Conservation (phyloP, 345 rosid genomes). For the Aethionema arabicum region DNA sequence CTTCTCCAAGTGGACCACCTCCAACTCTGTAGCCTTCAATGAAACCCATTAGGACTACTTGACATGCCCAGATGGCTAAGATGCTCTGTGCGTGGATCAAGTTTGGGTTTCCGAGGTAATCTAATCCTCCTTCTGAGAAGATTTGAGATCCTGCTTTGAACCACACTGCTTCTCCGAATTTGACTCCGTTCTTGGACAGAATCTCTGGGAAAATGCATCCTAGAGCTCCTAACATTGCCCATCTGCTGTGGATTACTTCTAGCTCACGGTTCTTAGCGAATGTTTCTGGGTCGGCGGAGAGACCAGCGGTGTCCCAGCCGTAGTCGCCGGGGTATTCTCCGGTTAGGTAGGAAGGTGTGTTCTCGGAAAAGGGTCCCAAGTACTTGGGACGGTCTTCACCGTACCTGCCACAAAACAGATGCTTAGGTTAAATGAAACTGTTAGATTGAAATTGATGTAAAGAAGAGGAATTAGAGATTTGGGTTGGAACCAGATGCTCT, state of each 20-base stretch:
- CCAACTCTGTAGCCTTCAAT: constrained; percentile 54
- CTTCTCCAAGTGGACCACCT: constrained; percentile 54
- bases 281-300: constrained; percentile 55
- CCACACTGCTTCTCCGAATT: constrained; percentile 54
- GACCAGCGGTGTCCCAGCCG: constrained; percentile 55
- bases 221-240: constrained; percentile 50
- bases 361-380: constrained; percentile 50
- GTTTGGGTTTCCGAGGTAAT: constrained; percentile 48
- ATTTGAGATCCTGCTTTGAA: constrained; percentile 53
- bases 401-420: constrained; percentile 19
- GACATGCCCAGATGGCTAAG: constrained; percentile 47
- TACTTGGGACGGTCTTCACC: constrained; percentile 48
- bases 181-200: constrained; percentile 49
- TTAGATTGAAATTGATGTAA: background rate
- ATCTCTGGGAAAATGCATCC: constrained; percentile 55
- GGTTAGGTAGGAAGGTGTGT: constrained; percentile 47
- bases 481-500: constrained; percentile 73
- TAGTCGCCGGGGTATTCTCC: constrained; percentile 56
- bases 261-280: constrained; percentile 50
- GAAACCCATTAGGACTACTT: constrained; percentile 47
- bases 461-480: background rate
- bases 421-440: too few relatives aligned
- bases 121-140: constrained; percentile 47
- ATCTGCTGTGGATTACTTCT: constrained; percentile 53
- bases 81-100: constrained; percentile 53